Evolutionary conservation across 177 flowering plant species (phyloP).

Genomic region (Telopea speciosissima): DNA sequence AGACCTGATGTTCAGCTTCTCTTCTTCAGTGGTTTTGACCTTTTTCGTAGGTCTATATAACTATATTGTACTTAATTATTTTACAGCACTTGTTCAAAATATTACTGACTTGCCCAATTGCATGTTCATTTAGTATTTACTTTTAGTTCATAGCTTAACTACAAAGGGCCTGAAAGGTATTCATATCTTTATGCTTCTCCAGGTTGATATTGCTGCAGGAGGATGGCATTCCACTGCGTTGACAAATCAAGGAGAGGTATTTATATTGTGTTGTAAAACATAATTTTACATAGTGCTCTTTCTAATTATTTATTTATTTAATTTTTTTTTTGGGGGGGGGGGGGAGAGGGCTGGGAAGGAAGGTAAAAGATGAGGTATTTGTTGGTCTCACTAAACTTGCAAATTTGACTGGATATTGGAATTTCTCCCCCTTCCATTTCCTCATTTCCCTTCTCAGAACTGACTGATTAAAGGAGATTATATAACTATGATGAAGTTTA

Average conservation of each 20-base stretch:
- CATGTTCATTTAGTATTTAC: neutral
- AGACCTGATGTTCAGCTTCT: too few relatives aligned
- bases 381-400: neutral
- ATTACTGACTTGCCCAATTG: too few relatives aligned
- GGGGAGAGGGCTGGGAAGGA: too few relatives aligned
- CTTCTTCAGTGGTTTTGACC: too few relatives aligned
- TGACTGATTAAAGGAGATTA: neutral
- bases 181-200: constrained; percentile 3
- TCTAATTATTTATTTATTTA: too few relatives aligned
- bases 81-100: too few relatives aligned
- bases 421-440: neutral
- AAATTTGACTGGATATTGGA: neutral
- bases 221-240: constrained; percentile 99
- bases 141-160: neutral
- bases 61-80: too few relatives aligned
- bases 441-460: neutral
- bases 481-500: too few relatives aligned
- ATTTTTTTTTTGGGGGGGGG: too few relatives aligned
- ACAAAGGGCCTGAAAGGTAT: neutral
- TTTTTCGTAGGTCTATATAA: too few relatives aligned
- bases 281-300: too few relatives aligned
- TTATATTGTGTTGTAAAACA: neutral
- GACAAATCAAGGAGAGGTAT: constrained; percentile 90
- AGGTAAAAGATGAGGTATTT: too few relatives aligned
- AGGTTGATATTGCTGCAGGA: constrained; percentile 99